A percentile compares a stretch with the other conserved stretches of the same genome.
Evolutionary conservation across 2,329 filamentous ascomycete species (phyloP).

Genomic region (Ascocoryne sarcoides): DNA sequence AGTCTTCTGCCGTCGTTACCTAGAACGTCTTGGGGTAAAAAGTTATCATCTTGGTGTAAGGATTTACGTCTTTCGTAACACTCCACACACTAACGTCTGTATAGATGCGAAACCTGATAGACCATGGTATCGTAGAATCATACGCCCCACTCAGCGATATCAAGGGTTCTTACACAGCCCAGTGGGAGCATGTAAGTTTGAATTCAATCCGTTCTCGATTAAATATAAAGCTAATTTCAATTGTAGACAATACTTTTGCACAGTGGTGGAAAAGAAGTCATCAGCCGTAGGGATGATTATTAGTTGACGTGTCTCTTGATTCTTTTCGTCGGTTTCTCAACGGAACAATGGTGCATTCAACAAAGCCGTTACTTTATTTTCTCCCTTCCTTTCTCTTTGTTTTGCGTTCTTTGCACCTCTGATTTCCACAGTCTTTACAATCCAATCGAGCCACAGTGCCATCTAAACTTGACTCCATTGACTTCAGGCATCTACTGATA

Average conservation of each 20-base stretch:
- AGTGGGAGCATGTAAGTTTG: slow-evolving; percentile 47
- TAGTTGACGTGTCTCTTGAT: slow-evolving; percentile 20
- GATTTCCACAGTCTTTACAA: too few species aligned
- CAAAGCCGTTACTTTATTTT: background rate
- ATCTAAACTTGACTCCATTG: too few species aligned
- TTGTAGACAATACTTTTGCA: slow-evolving; percentile 39
- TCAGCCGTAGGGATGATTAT: slow-evolving; percentile 45
- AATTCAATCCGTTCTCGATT: background rate
- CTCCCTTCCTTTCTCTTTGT: too few species aligned
- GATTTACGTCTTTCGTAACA: background rate
- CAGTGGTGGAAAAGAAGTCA: slow-evolving; percentile 39
- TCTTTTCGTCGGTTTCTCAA: background rate
- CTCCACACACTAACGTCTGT: slow-evolving; percentile 10
- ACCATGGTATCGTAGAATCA: slow-evolving; percentile 46
- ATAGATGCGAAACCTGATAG: slow-evolving; percentile 48
- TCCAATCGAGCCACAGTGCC: too few species aligned
- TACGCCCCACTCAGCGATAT: slow-evolving; percentile 49
- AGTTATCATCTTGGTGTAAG: slow-evolving; percentile 49
- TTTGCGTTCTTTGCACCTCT: too few species aligned
- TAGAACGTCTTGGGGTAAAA: slow-evolving; percentile 53
- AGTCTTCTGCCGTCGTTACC: slow-evolving; percentile 52
- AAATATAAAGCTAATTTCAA: slow-evolving; percentile 7
- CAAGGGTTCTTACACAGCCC: slow-evolving; percentile 52
- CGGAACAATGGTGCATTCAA: background rate
- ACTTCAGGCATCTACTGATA: too few species aligned